These are phyloP conservation scores for Backusella psychrophila DNA, from an alignment of 192 early-diverging fungal species.

Conservation along the genomic window DNA sequence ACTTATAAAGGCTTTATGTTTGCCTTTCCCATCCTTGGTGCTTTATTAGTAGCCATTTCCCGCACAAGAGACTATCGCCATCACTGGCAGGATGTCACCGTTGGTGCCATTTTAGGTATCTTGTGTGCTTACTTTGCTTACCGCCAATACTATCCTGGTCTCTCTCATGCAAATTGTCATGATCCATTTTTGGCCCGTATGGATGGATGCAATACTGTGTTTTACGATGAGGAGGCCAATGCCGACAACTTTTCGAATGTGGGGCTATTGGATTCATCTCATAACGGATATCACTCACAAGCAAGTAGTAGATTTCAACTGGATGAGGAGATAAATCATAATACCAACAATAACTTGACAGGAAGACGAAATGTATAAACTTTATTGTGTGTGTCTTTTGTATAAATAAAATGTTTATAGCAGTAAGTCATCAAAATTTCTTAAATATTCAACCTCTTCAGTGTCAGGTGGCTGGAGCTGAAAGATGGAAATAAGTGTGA, in stretches of 20 bases:
- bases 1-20: slow-evolving; percentile 68
- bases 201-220: neutral
- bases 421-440: neutral
- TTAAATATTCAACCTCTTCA: neutral
- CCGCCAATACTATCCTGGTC: slow-evolving; percentile 59
- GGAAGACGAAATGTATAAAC: neutral
- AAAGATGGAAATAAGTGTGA: neutral
- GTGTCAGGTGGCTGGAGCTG: neutral
- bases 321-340: neutral
- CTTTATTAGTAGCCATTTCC: slow-evolving; percentile 56
- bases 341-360: neutral
- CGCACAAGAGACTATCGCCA: slow-evolving; percentile 65
- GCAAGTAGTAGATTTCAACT: neutral
- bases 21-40: slow-evolving; percentile 31
- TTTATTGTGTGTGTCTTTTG: neutral
- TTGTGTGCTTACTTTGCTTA: slow-evolving; percentile 59
- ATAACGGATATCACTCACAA: neutral
- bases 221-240: neutral
- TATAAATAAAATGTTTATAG: neutral
- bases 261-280: neutral
- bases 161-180: slow-evolving; percentile 7
- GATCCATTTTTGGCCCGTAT: neutral
- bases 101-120: slow-evolving; percentile 38
- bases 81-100: slow-evolving; percentile 60
- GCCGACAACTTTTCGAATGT: neutral